Conservation (phyloP, 192 early-diverging fungal genomes). For the Mortierella claussenii region DNA sequence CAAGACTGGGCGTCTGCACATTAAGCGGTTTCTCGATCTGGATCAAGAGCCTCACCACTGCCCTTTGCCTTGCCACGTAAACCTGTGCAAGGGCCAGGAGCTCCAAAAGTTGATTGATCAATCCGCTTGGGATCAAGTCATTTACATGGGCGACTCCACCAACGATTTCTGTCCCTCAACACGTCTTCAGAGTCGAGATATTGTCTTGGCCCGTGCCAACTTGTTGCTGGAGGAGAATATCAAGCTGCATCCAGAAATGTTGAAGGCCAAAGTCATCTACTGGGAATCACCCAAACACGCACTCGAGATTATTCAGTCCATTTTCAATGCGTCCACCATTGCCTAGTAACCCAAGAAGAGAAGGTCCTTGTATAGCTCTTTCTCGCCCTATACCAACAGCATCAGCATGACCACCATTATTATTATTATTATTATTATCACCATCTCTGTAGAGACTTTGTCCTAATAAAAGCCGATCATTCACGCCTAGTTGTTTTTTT, state of each 20-base stretch:
- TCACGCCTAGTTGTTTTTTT: no score
- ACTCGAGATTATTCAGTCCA: neutral
- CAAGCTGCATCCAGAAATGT: slow-evolving; percentile 12
- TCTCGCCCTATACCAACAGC: slow-evolving; percentile 7
- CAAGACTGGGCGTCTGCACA: slow-evolving; percentile 50
- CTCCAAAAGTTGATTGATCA: slow-evolving; percentile 47
- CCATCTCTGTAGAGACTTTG: no score
- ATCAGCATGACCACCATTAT: neutral
- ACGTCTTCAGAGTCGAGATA: slow-evolving; percentile 28
- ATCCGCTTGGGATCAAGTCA: slow-evolving; percentile 41
- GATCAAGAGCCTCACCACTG: slow-evolving; percentile 60
- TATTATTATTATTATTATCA: neutral
- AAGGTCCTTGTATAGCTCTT: slow-evolving; percentile 22
- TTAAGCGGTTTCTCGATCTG: slow-evolving; percentile 54
- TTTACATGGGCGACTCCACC: slow-evolving; percentile 65
- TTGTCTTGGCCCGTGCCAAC: slow-evolving; percentile 33
- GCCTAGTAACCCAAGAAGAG: no score
- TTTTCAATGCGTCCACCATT: slow-evolving; percentile 1
- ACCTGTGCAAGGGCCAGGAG: slow-evolving; percentile 71
- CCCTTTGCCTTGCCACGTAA: slow-evolving; percentile 61
- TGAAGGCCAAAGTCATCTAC: slow-evolving; percentile 36
- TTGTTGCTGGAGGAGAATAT: slow-evolving; percentile 39
- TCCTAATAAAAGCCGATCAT: no score
- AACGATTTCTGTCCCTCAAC: slow-evolving; percentile 67
- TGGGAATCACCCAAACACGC: slow-evolving; percentile 23